Percentiles rank a stretch among this genome's conserved stretches.
Conservation (phyloP, 495 filamentous ascomycete species). For the Hypoxylon rickii region DNA sequence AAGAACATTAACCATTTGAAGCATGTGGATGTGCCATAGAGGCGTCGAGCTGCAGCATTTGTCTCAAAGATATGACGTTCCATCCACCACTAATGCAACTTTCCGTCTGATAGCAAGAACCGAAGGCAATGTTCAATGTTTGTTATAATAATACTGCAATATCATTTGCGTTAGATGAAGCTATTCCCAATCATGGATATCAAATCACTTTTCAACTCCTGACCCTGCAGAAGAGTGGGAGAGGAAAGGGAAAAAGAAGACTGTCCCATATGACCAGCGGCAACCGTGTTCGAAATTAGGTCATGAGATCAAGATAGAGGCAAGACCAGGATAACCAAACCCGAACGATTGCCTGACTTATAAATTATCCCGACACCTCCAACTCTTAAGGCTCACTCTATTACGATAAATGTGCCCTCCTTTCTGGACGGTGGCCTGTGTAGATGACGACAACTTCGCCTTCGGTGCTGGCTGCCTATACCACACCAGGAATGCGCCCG, state of each 20-base stretch:
- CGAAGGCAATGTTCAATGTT: slow-evolving; percentile 12
- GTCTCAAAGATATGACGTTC: slow-evolving; percentile 24
- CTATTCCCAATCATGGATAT: slow-evolving; percentile 24
- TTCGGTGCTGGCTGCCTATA: slow-evolving; percentile 6
- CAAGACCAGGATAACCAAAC: slow-evolving; percentile 7
- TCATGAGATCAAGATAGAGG: slow-evolving; percentile 17
- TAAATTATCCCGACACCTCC: slow-evolving; percentile 18
- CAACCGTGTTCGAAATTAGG: slow-evolving; percentile 2
- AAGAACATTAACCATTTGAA: too few species aligned
- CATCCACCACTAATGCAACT: slow-evolving; percentile 21
- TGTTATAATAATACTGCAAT: slow-evolving; percentile 6
- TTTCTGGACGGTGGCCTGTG: slow-evolving; percentile 11
- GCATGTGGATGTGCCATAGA: too few species aligned
- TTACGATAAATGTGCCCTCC: slow-evolving; percentile 13
- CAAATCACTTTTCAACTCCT: slow-evolving; percentile 12
- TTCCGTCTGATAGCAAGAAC: slow-evolving; percentile 27
- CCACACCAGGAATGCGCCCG: slow-evolving; percentile 2
- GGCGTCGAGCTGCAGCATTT: slow-evolving; percentile 2
- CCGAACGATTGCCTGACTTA: slow-evolving; percentile 5
- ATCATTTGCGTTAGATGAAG: slow-evolving; percentile 14
- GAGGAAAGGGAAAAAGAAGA: neutral
- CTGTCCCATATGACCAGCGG: slow-evolving; percentile 5
- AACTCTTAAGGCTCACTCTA: neutral
- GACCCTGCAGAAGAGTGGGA: slow-evolving; percentile 6
- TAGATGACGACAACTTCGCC: slow-evolving; percentile 25